Conservation (phyloP, 2,329 filamentous ascomycete genomes). For the Colletotrichum sp. region DNA sequence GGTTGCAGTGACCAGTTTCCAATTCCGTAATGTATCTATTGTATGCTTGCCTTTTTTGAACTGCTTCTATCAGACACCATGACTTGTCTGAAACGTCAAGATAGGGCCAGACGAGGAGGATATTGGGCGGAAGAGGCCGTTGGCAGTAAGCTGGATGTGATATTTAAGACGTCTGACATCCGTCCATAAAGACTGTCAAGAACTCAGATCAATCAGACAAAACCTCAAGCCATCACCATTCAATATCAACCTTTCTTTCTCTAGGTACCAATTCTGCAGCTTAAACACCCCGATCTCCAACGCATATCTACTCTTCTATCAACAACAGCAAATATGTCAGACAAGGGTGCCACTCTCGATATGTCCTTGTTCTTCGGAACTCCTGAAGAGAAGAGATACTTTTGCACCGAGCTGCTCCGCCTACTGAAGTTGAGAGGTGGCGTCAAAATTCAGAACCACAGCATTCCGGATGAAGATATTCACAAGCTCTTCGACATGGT, state of each 20-base stretch:
- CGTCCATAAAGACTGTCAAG: not conserved
- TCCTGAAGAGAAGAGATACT: slow-evolving; percentile 25
- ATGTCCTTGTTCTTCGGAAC: slow-evolving; percentile 33
- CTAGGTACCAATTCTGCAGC: too few relatives aligned
- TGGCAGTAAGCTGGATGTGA: not conserved
- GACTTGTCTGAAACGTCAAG: not conserved
- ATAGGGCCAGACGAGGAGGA: not conserved
- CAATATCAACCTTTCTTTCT: not conserved
- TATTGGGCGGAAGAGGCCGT: not conserved
- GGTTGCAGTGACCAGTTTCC: not conserved
- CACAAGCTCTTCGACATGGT: slow-evolving; percentile 25
- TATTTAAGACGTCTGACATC: not conserved
- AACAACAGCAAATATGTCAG: not conserved
- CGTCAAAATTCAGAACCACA: slow-evolving; percentile 30
- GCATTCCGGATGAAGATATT: slow-evolving; percentile 26
- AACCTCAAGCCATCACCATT: not conserved
- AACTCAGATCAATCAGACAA: not conserved
- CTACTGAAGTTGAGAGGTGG: slow-evolving; percentile 21
- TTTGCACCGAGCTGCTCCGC: slow-evolving; percentile 26
- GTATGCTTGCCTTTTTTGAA: not conserved
- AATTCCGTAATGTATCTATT: not conserved
- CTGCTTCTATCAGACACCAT: not conserved
- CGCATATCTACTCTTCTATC: not conserved
- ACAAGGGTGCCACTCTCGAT: slow-evolving; percentile 23
- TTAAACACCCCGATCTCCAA: rapidly evolving